phyloP scores from a whole-genome alignment of 2,329 filamentous ascomycete genomes.

The Myriosclerotinia scirpicola region DNA sequence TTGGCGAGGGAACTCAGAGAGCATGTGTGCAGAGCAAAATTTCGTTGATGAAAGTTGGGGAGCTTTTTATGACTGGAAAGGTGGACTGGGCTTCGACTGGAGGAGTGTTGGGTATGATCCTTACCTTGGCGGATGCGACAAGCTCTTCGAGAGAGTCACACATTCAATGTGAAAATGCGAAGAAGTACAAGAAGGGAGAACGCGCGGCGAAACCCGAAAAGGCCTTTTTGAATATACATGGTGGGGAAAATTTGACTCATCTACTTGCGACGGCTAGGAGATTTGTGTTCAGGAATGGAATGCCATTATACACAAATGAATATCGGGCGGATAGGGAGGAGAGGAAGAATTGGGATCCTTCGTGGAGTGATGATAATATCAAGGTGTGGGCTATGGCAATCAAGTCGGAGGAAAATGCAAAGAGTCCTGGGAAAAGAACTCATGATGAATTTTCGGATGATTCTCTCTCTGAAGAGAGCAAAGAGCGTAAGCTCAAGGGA shows the following conservation, averaged over 20 bases:
- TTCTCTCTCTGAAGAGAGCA: slow-evolving; percentile 31
- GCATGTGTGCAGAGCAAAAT: slow-evolving; percentile 61
- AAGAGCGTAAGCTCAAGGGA: slow-evolving; percentile 12
- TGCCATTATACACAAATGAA: slow-evolving; percentile 73
- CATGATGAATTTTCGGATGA: slow-evolving; percentile 48
- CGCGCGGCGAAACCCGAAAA: slow-evolving; percentile 35
- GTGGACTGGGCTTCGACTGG: slow-evolving; percentile 75
- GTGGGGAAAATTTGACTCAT: slow-evolving; percentile 76
- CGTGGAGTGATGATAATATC: slow-evolving; percentile 74
- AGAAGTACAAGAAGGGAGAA: slow-evolving; percentile 29
- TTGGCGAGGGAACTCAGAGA: slow-evolving; percentile 83
- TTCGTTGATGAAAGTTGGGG: slow-evolving; percentile 62
- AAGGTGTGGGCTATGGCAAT: slow-evolving; percentile 82
- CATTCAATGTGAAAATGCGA: slow-evolving; percentile 31
- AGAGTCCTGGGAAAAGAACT: slow-evolving; percentile 48
- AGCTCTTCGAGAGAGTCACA: slow-evolving; percentile 48
- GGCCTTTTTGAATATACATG: slow-evolving; percentile 65
- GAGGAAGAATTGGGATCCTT: slow-evolving; percentile 51
- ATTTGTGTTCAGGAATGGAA: slow-evolving; percentile 82
- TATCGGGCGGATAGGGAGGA: slow-evolving; percentile 42
- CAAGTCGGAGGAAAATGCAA: slow-evolving; percentile 36
- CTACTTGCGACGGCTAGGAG: slow-evolving; percentile 76
- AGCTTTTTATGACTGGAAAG: slow-evolving; percentile 80
- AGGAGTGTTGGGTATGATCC: slow-evolving; percentile 79
- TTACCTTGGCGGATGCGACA: slow-evolving; percentile 74